These are phyloP conservation scores for Malus sylvestris DNA, from an alignment of 306 rosid species.

Conservation along the genomic window DNA sequence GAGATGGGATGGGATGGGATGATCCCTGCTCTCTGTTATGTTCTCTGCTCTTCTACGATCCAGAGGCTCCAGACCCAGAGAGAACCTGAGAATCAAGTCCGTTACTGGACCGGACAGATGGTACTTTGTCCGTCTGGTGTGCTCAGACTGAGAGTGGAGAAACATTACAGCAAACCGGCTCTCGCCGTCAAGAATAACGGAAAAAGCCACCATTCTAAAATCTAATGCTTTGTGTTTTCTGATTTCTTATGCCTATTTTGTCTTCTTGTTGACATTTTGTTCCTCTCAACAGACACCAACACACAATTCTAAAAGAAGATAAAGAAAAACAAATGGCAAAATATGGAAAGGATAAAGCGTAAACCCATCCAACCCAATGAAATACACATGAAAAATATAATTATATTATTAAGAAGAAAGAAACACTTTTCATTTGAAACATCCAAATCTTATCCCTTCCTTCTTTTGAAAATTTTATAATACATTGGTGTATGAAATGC, in stretches of 20 bases:
- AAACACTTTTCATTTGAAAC: not conserved
- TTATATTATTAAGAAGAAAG: too few relatives aligned
- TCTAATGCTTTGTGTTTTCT: not conserved
- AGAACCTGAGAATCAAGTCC: not conserved
- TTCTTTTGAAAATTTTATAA: too few relatives aligned
- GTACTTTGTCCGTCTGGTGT: not conserved
- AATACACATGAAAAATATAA: not conserved
- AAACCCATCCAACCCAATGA: not conserved
- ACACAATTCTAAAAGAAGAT: not conserved
- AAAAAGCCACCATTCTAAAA: not conserved
- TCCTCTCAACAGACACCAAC: not conserved
- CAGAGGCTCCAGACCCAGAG: not conserved
- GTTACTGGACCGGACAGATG: not conserved
- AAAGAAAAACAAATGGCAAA: not conserved
- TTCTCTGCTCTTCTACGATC: not conserved
- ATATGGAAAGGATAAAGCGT: not conserved
- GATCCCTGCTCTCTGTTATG: not conserved
- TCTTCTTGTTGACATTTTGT: not conserved
- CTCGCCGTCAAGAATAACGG: not conserved
- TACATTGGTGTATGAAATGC: too few relatives aligned
- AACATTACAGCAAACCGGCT: not conserved
- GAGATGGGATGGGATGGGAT: not conserved
- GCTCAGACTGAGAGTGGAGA: not conserved
- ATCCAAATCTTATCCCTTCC: not conserved
- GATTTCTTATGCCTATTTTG: not conserved